These are phyloP conservation scores for Talaromyces sp. DNA, from an alignment of 2,329 filamentous ascomycete genomes.

Conservation along the genomic window DNA sequence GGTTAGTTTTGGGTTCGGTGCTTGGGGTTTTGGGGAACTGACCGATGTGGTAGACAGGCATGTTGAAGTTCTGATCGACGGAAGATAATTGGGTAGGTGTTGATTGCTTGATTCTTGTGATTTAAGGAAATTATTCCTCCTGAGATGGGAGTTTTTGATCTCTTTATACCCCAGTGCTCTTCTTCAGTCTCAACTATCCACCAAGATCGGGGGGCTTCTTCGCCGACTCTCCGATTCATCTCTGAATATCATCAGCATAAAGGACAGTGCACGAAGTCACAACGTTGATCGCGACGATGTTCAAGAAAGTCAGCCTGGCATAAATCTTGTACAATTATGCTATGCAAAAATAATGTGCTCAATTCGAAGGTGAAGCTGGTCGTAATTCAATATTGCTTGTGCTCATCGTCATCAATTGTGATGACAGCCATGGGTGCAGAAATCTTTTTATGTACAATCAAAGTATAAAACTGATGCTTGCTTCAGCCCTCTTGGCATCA, in stretches of 20 bases:
- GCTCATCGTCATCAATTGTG: not conserved
- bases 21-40: slow-evolving; percentile 15
- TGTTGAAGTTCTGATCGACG: not conserved
- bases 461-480: not conserved
- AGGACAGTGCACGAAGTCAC: not conserved
- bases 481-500: not conserved
- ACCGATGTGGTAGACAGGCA: slow-evolving; percentile 39
- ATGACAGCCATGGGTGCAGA: not conserved
- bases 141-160: not conserved
- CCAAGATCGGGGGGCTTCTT: not conserved
- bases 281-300: not conserved
- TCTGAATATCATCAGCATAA: not conserved
- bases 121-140: not conserved
- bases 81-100: not conserved
- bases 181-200: not conserved
- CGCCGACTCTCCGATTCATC: not conserved
- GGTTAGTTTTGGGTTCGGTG: not conserved
- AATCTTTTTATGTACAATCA: not conserved
- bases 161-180: slow-evolving; percentile 4
- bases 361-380: not conserved
- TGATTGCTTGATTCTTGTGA: not conserved
- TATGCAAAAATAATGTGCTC: not conserved
- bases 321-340: not conserved
- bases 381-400: not conserved
- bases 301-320: not conserved